phyloP scores from a whole-genome alignment of 257 asterid genomes.

The Solanum okadae region DNA sequence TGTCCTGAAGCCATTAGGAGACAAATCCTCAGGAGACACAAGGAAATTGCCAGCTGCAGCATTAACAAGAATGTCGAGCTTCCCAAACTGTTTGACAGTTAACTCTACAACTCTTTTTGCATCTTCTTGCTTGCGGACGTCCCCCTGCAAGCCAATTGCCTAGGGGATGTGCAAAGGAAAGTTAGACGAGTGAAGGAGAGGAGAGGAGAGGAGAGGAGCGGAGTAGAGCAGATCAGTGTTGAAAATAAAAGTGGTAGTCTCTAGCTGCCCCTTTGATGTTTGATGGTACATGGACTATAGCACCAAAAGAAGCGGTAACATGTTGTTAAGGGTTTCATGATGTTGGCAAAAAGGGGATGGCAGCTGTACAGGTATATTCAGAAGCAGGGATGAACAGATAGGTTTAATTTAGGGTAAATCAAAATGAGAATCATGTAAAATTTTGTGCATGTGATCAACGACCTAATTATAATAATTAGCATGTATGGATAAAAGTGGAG shows the following conservation, averaged over 20 bases:
- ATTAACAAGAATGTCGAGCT: constrained; percentile 86
- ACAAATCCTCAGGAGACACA: constrained; percentile 74
- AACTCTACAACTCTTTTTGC: constrained; percentile 63
- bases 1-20: constrained; percentile 86
- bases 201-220: too few relatives aligned
- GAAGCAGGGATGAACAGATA: too few relatives aligned
- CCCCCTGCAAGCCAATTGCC: constrained; percentile 87
- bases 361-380: too few relatives aligned
- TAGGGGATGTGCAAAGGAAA: constrained; percentile 3
- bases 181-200: not conserved
- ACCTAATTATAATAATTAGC: too few relatives aligned
- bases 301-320: not conserved
- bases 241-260: not conserved
- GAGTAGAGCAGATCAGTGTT: not conserved
- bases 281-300: not conserved
- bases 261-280: not conserved
- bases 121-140: constrained; percentile 72
- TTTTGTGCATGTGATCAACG: not conserved
- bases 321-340: not conserved
- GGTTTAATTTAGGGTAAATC: too few relatives aligned
- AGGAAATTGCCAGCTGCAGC: constrained; percentile 95
- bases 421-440: not conserved
- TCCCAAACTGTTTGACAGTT: constrained; percentile 68
- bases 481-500: too few relatives aligned
- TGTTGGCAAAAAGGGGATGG: not conserved